phyloP scores from a whole-genome alignment of 805 yeast species.

The Isabelozyma heimii region DNA sequence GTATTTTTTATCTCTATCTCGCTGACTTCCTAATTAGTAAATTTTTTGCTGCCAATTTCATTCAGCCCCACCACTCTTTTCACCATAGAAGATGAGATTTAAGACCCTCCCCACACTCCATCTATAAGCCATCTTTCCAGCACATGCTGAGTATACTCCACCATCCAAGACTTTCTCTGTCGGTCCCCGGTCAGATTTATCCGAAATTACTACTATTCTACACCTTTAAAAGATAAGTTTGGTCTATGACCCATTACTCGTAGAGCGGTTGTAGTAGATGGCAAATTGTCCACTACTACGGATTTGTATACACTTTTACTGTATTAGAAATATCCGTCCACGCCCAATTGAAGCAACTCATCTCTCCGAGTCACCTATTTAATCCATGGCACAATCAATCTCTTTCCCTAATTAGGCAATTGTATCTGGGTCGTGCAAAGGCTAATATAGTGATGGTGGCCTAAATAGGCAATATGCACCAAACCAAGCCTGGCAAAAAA shows the following conservation, averaged over 20 bases:
- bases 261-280: no score
- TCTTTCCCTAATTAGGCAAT: not conserved
- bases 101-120: not conserved
- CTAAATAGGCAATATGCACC: not conserved
- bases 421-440: not conserved
- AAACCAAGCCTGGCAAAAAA: not conserved
- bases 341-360: no score
- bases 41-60: not conserved
- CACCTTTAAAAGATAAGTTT: no score
- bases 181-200: no score
- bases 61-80: not conserved
- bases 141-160: no score
- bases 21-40: not conserved
- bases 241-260: no score
- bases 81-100: not conserved
- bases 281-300: no score
- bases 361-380: not conserved
- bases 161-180: no score
- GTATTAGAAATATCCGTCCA: no score
- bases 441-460: not conserved
- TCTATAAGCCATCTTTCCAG: no score
- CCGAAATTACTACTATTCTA: no score
- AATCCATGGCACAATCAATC: not conserved
- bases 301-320: no score
- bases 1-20: not conserved